Evolutionary conservation across 768 basidiomycete species (phyloP).

Genomic region (Suillus sp.): DNA sequence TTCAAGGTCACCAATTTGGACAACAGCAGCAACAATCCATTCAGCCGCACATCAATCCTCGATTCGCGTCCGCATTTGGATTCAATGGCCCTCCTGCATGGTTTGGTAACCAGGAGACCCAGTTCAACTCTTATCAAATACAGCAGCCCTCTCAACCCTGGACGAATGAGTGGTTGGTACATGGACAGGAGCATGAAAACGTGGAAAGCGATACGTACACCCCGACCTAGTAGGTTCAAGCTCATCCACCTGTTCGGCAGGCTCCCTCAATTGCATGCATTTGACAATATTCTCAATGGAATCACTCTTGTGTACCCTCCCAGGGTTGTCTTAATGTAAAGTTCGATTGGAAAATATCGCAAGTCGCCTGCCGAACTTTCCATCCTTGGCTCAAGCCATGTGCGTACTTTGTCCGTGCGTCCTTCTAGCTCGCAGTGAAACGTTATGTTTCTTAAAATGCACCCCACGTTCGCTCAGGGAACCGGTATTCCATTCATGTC

Average conservation of each 20-base stretch:
- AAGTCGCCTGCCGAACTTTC: background rate
- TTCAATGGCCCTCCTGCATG: constrained; percentile 35
- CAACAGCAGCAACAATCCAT: constrained; percentile 40
- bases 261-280: background rate
- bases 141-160: constrained; percentile 27
- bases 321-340: background rate
- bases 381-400: background rate
- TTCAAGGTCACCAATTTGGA: constrained; percentile 19
- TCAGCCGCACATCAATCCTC: constrained; percentile 86
- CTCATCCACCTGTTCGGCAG: background rate
- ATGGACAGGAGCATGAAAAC: constrained; percentile 24
- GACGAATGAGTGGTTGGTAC: constrained; percentile 44
- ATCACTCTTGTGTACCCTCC: background rate
- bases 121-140: constrained; percentile 17
- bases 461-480: background rate
- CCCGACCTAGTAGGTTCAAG: constrained; percentile 24
- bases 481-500: background rate
- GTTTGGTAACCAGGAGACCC: constrained; percentile 25
- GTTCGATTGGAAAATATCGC: background rate
- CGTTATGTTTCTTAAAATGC: background rate
- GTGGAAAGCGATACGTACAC: constrained; percentile 30
- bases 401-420: background rate
- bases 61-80: constrained; percentile 70
- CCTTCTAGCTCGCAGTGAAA: background rate
- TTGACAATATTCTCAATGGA: background rate